Evolutionary conservation across 495 filamentous ascomycete genomes (phyloP).

Genomic region (Eremomyces bilateralis): DNA sequence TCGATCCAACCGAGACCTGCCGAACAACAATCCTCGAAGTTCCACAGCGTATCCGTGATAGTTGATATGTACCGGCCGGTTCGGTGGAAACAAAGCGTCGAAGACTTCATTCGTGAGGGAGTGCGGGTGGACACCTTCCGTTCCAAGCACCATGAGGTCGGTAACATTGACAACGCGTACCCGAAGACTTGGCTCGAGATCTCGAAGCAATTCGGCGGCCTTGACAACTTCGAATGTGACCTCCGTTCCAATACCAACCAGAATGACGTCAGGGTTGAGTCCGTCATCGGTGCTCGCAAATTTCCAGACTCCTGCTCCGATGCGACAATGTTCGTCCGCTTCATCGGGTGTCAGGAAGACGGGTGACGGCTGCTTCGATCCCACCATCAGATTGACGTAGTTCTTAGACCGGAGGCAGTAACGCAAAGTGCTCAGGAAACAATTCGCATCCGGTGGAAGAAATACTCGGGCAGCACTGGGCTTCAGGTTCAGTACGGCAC

Average conservation of each 20-base stretch:
- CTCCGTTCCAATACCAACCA: conserved; percentile 50
- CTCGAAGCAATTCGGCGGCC: conserved; percentile 35
- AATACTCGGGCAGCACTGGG: conserved; percentile 43
- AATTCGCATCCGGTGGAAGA: conserved; percentile 57
- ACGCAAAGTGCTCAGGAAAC: conserved; percentile 40
- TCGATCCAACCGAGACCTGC: conserved; percentile 27
- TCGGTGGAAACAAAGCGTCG: conserved; percentile 35
- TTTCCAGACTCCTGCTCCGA: conserved; percentile 41
- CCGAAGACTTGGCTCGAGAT: conserved; percentile 29
- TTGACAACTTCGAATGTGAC: conserved; percentile 48
- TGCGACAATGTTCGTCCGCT: conserved; percentile 42
- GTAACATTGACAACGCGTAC: conserved; percentile 55
- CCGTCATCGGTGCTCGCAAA: conserved; percentile 40
- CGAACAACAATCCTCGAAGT: conserved; percentile 41
- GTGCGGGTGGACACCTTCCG: conserved; percentile 40
- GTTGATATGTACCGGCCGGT: conserved; percentile 42
- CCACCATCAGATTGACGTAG: conserved; percentile 54
- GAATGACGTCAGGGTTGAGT: conserved; percentile 39
- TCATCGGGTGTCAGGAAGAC: conserved; percentile 44
- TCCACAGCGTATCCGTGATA: conserved; percentile 49
- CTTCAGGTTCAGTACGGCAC: conserved; percentile 48
- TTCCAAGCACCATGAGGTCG: conserved; percentile 44
- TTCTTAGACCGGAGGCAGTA: conserved; percentile 44
- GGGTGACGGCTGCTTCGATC: conserved; percentile 47
- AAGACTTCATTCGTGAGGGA: conserved; percentile 32